phyloP scores from a whole-genome alignment of 805 yeast species.

The Zygosaccharomyces bisporus region DNA sequence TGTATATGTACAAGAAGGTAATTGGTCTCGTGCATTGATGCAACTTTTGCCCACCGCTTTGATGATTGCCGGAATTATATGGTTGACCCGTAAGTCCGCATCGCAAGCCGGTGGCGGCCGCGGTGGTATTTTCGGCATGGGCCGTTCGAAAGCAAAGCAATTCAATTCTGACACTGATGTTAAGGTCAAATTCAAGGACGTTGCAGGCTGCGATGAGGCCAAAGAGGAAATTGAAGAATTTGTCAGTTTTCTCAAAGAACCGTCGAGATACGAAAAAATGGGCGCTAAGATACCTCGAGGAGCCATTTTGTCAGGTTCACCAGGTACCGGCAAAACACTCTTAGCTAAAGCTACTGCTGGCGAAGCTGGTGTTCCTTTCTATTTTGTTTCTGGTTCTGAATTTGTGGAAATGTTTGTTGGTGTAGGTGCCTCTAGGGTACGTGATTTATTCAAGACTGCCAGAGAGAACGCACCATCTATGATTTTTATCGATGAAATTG shows the following conservation, averaged over 20 bases:
- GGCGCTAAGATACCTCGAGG: constrained; percentile 99
- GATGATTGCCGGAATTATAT: constrained; percentile 84
- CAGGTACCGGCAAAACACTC: constrained; percentile 98
- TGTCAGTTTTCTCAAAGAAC: constrained; percentile 87
- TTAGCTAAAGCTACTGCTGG: constrained; percentile 99
- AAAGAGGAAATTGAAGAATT: constrained; percentile 98
- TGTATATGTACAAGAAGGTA: constrained; percentile 68
- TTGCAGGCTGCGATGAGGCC: constrained; percentile 96
- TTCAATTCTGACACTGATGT: constrained; percentile 91
- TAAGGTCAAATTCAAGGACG: constrained; percentile 85
- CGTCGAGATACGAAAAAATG: constrained; percentile 80
- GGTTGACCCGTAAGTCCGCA: constrained; percentile 65
- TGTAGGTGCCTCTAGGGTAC: constrained; percentile 97
- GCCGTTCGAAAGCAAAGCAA: constrained; percentile 85
- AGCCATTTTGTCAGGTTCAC: constrained; percentile 95
- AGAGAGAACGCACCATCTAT: constrained; percentile 93
- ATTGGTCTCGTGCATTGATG: constrained; percentile 55
- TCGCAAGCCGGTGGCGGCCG: constrained; percentile 46
- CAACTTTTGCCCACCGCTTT: constrained; percentile 86
- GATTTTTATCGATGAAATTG: constrained; percentile 97
- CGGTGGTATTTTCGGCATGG: constrained; percentile 84
- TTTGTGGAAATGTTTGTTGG: constrained; percentile 99
- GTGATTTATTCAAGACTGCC: constrained; percentile 90
- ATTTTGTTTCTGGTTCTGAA: constrained; percentile 94
- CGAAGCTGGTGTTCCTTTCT: constrained; percentile 97